These are phyloP conservation scores for Coniella vitis DNA, from an alignment of 2,329 filamentous ascomycete species.

Conservation along the genomic window DNA sequence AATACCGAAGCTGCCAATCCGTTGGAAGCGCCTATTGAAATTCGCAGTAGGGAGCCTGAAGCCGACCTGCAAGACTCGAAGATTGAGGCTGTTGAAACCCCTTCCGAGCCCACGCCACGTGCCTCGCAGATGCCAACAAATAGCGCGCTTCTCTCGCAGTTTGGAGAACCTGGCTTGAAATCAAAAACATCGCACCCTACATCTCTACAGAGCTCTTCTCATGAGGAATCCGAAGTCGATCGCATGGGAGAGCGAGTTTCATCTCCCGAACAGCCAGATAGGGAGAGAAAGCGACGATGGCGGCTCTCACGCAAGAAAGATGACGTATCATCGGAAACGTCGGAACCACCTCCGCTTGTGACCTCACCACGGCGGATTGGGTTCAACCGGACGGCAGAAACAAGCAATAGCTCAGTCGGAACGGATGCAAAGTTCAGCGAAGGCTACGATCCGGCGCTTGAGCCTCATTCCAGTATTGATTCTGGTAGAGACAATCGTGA, in stretches of 20 bases:
- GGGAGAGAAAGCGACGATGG: conserved; percentile 63
- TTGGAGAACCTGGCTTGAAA: conserved; percentile 46
- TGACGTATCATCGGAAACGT: conserved; percentile 37
- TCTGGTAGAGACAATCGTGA: conserved; percentile 35
- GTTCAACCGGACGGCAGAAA: conserved; percentile 55
- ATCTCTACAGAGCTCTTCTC: conserved; percentile 70
- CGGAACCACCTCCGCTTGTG: conserved; percentile 27
- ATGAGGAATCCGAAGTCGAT: conserved; percentile 77
- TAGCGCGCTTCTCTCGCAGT: conserved; percentile 34
- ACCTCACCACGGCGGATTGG: conserved; percentile 42
- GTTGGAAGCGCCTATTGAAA: conserved; percentile 30
- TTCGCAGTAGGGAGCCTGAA: conserved; percentile 5
- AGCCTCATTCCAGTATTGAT: conserved; percentile 33
- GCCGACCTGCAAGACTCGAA: conserved; percentile 16
- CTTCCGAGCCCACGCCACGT: conserved; percentile 40
- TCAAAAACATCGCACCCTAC: conserved; percentile 67
- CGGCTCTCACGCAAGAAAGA: conserved; percentile 66
- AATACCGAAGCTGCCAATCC: conserved; percentile 39
- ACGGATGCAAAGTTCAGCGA: conserved; percentile 51
- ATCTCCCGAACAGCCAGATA: conserved; percentile 43
- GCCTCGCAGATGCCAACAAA: conserved; percentile 39
- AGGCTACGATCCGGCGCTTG: conserved; percentile 39
- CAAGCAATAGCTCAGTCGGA: conserved; percentile 61
- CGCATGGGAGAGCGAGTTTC: conserved; percentile 53
- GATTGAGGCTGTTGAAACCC: conserved; percentile 22